Evolutionary conservation across 2,329 filamentous ascomycete genomes (phyloP).

Genomic region (Neofusicoccum laricinum): DNA sequence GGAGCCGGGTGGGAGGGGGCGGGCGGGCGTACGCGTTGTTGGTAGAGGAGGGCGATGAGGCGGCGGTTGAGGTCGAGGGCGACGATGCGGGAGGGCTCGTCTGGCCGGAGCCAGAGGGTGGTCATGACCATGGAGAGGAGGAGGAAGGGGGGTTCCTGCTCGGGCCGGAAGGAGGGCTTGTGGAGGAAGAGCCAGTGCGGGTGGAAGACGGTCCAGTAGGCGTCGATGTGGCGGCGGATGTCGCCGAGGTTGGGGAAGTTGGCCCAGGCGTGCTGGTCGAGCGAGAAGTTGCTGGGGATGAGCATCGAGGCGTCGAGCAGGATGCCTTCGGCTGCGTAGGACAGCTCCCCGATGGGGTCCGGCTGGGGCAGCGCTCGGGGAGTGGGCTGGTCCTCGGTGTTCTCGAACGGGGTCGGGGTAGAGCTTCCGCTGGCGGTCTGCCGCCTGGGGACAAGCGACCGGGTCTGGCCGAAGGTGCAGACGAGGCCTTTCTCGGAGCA

Average conservation of each 20-base stretch:
- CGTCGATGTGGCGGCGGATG: background rate
- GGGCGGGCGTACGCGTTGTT: background rate
- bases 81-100: background rate
- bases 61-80: background rate
- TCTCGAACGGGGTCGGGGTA: background rate
- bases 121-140: constrained; percentile 12
- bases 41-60: constrained; percentile 2
- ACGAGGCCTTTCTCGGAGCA: background rate
- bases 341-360: background rate
- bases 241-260: background rate
- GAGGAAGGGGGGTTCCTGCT: constrained; percentile 7
- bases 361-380: background rate
- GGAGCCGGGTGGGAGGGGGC: background rate
- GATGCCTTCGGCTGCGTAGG: background rate
- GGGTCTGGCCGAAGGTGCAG: background rate
- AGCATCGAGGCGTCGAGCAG: background rate
- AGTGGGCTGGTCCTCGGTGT: background rate
- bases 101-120: background rate
- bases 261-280: background rate
- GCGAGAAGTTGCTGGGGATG: background rate
- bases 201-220: constrained; percentile 2
- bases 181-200: constrained; percentile 11
- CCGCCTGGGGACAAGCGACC: too few relatives aligned
- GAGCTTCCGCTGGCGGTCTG: background rate
- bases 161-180: background rate